phyloP scores from a whole-genome alignment of 495 filamentous ascomycete genomes.

The Podospora pseudoanserina region DNA sequence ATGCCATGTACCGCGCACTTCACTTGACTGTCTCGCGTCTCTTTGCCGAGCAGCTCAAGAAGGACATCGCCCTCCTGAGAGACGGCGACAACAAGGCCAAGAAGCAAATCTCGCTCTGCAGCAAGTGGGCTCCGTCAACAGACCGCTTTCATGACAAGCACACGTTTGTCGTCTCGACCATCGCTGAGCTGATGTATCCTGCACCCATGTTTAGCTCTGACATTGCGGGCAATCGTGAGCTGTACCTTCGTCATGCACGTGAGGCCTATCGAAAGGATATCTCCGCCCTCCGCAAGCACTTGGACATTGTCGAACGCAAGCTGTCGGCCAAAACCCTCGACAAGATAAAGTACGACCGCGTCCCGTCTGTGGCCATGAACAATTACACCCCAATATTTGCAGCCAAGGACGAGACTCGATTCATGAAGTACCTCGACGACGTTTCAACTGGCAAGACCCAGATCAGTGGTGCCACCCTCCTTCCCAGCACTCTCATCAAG shows the following conservation, averaged over 20 bases:
- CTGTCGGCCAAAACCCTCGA: slow-evolving; percentile 35
- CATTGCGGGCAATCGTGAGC: slow-evolving; percentile 31
- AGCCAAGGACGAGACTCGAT: slow-evolving; percentile 40
- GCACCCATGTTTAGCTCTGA: slow-evolving; percentile 18
- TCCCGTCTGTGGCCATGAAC: slow-evolving; percentile 49
- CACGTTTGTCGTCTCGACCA: slow-evolving; percentile 45
- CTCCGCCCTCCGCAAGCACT: slow-evolving; percentile 40
- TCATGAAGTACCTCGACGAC: slow-evolving; percentile 38
- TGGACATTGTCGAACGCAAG: slow-evolving; percentile 46
- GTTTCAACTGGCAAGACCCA: slow-evolving; percentile 33
- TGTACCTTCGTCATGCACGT: slow-evolving; percentile 46
- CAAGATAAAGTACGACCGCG: slow-evolving; percentile 45
- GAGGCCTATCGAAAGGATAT: slow-evolving; percentile 40
- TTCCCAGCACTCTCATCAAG: slow-evolving; percentile 39
- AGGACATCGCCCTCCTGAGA: slow-evolving; percentile 36
- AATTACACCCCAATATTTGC: slow-evolving; percentile 41
- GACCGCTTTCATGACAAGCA: slow-evolving; percentile 48
- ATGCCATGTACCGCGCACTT: slow-evolving; percentile 39
- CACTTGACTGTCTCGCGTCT: slow-evolving; percentile 45
- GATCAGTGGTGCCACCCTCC: slow-evolving; percentile 45
- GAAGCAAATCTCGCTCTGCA: slow-evolving; percentile 42
- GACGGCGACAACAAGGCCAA: slow-evolving; percentile 29
- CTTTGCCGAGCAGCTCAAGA: slow-evolving; percentile 45
- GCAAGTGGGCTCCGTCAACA: slow-evolving; percentile 49
- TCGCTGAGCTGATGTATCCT: slow-evolving; percentile 46